phyloP scores from a whole-genome alignment of 1,284 basidiomycete species.

The Ganoderma meredithae region DNA sequence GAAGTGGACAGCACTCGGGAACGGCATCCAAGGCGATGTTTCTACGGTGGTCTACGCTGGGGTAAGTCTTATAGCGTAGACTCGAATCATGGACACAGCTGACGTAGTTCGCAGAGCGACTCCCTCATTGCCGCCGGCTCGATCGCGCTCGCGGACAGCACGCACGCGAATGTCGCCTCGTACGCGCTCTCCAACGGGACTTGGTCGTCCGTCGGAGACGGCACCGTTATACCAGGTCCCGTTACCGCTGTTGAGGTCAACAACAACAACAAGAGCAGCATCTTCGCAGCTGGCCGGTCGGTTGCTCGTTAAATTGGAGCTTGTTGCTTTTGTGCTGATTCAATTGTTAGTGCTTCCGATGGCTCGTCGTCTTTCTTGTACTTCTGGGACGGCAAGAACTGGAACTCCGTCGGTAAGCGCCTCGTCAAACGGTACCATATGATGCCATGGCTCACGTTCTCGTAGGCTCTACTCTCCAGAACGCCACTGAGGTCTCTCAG shows the following conservation, averaged over 20 bases:
- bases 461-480: constrained; percentile 61
- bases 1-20: constrained; percentile 87
- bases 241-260: constrained; percentile 91
- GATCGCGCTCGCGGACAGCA: constrained; percentile 59
- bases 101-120: constrained; percentile 52
- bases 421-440: neutral
- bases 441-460: neutral
- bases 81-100: neutral
- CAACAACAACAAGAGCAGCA: constrained; percentile 79
- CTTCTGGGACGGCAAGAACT: constrained; percentile 83
- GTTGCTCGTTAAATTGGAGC: constrained; percentile 33
- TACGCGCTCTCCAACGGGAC: constrained; percentile 81
- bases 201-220: constrained; percentile 79
- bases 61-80: constrained; percentile 52
- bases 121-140: constrained; percentile 78
- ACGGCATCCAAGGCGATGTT: constrained; percentile 85
- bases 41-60: constrained; percentile 83
- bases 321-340: neutral
- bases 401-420: constrained; percentile 69
- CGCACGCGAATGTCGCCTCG: constrained; percentile 55
- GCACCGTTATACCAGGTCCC: constrained; percentile 81
- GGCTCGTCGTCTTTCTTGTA: constrained; percentile 75
- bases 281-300: constrained; percentile 90
- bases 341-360: constrained; percentile 47
- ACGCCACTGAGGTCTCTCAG: constrained; percentile 76